These are phyloP conservation scores for Botrytis medusae DNA, from an alignment of 2,329 filamentous ascomycete species.

Conservation along the genomic window DNA sequence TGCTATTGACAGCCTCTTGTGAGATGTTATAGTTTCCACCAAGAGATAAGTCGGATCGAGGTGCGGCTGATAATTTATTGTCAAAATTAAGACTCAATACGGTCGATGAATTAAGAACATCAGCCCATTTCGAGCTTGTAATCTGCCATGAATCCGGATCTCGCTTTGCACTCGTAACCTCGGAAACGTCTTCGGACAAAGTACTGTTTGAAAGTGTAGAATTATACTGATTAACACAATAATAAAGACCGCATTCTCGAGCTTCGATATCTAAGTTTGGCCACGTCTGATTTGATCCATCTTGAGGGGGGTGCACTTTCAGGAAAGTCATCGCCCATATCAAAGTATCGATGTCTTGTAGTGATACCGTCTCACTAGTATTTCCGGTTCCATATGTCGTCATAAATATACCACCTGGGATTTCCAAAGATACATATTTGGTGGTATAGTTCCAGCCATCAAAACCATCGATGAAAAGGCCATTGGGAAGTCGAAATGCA, in stretches of 20 bases:
- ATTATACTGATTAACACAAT: conserved; percentile 8
- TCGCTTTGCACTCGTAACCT: neutral
- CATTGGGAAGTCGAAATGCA: conserved; percentile 10
- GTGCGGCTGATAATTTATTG: conserved; percentile 1
- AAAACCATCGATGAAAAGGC: conserved; percentile 9
- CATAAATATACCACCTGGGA: conserved; percentile 11
- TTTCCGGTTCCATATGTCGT: conserved; percentile 8
- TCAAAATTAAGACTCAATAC: conserved; percentile 10
- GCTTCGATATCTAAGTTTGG: neutral
- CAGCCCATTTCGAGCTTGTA: conserved; percentile 7
- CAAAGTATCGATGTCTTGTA: conserved; percentile 1
- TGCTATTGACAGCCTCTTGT: neutral
- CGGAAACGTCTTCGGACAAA: conserved; percentile 1
- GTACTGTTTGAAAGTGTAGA: neutral
- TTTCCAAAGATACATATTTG: neutral
- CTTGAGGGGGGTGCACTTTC: conserved; percentile 4
- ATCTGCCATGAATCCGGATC: conserved; percentile 15
- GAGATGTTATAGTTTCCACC: conserved; percentile 7
- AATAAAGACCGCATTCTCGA: conserved; percentile 11
- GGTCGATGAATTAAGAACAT: conserved; percentile 7
- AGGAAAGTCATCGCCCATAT: conserved; percentile 10
- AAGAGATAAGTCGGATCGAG: conserved; percentile 2
- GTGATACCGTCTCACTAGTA: conserved; percentile 9
- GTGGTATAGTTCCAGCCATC: conserved; percentile 10
- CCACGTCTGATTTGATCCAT: neutral